Conservation (phyloP, 1,284 basidiomycete species). For the Austroboletus niveus region DNA sequence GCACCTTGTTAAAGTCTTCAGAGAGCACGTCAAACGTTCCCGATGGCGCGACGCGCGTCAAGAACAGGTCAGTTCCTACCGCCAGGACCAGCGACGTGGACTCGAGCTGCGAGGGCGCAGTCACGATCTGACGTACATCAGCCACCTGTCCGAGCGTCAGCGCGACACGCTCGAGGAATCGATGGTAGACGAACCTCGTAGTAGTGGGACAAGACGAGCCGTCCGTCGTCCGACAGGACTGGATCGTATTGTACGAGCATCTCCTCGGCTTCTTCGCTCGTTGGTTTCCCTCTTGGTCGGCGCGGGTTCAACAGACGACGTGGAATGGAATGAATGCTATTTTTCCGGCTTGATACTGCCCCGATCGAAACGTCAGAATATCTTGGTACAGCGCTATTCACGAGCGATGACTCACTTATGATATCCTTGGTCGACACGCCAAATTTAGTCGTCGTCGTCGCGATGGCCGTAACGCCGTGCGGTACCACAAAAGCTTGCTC, state of each 20-base stretch:
- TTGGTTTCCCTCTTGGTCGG: conserved; percentile 77
- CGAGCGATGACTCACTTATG: conserved; percentile 54
- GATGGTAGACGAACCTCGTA: conserved; percentile 56
- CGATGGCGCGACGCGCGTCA: conserved; percentile 81
- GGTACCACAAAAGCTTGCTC: conserved; percentile 76
- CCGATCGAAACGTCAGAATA: background rate
- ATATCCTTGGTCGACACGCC: conserved; percentile 89
- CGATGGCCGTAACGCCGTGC: conserved; percentile 64
- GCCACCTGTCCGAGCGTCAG: conserved; percentile 48
- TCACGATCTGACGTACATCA: conserved; percentile 63
- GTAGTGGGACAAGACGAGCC: conserved; percentile 74
- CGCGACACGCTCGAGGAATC: background rate
- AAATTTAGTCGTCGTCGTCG: conserved; percentile 79
- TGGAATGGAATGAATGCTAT: conserved; percentile 77
- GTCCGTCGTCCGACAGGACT: conserved; percentile 70
- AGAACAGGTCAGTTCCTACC: conserved; percentile 86
- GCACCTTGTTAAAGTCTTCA: conserved; percentile 90
- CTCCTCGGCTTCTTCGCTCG: conserved; percentile 81
- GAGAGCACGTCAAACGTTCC: conserved; percentile 93
- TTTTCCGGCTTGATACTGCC: conserved; percentile 72
- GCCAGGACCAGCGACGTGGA: conserved; percentile 89
- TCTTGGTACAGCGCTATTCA: background rate
- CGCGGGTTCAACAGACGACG: conserved; percentile 82
- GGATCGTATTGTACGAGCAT: conserved; percentile 85
- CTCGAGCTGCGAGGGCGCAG: conserved; percentile 85